Base-by-base conservation (phyloP, 2,329 filamentous ascomycete genomes). In the Aspergillus novofumigatus region DNA sequence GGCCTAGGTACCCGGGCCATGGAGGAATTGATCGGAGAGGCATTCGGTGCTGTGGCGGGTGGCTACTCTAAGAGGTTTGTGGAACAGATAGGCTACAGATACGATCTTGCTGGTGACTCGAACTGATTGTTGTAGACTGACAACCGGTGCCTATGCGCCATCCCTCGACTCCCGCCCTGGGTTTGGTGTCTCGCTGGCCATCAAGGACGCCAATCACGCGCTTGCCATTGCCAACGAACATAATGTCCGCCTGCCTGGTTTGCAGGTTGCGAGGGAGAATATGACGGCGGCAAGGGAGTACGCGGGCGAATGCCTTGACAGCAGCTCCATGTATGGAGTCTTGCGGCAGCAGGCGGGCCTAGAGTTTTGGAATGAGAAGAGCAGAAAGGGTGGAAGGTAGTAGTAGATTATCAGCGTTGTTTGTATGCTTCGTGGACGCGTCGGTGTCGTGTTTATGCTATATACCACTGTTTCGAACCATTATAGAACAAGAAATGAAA, bases 21-120 rank as follows among this genome's bases (percentile, higher is more conserved):
- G 68, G 75, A 78, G 58, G 72, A 75, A 28, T 67, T 79, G 57
- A 76, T 79, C 51, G 69, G 67, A 0, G 73, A 77, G 49, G 75
- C 73, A n/a, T 78, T 78, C 59, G 76, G 76, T 4, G 69, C 74
- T 28, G 72, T 78, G 21, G 68, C 74, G 3, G 74, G 75, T 4
- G 72, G 74, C 4, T 77, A 78, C 59, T 78, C 75, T 1, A 75
- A 75, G 61, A 65, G 72, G 73, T 75, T 58, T 53, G 57, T 53
- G 23, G 23, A 23, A 3, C 23, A 23, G 23, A 23, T 23, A 23
- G 23, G 3, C 23, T 23, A 23, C 23, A n/a, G 23, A 23, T 23
- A 23, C 2, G 23, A 23, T 2, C 23, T 23, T 23, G 23, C 23
- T 23, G 23, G 23, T 23, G 23, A 23, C 23, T 23, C 23, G 23